A percentile compares a stretch with the other conserved stretches of the same genome.
Conservation (phyloP, 208 protist genomes). For the Trypanosoma congolense region DNA sequence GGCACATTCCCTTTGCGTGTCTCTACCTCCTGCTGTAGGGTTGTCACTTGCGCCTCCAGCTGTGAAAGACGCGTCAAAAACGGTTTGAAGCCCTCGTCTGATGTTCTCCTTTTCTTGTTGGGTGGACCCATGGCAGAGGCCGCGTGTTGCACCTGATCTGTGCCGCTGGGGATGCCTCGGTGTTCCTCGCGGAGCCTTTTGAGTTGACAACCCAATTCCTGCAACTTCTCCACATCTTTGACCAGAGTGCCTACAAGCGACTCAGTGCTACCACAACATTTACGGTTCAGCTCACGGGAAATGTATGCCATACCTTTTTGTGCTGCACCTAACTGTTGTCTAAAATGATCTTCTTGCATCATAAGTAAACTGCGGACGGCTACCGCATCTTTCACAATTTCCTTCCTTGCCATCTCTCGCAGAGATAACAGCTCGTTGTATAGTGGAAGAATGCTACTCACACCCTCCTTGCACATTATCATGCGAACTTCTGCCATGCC, state of each 20-base stretch:
- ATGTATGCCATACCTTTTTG: slow-evolving; percentile 6
- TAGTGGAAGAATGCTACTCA: slow-evolving; percentile 32
- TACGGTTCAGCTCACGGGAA: slow-evolving; percentile 4
- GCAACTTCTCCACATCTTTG: slow-evolving; percentile 18
- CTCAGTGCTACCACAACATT: slow-evolving; percentile 2
- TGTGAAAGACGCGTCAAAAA: slow-evolving; percentile 6
- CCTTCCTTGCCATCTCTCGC: slow-evolving; percentile 22
- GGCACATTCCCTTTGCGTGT: background rate
- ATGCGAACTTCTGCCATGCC: slow-evolving; percentile 33
- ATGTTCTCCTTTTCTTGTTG: slow-evolving; percentile 11
- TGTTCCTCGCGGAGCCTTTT: slow-evolving; percentile 14
- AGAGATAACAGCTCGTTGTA: slow-evolving; percentile 52
- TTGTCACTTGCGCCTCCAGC: slow-evolving; percentile 4
- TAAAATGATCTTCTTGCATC: slow-evolving; percentile 17
- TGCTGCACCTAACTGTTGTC: background rate
- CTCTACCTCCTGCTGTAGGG: slow-evolving; percentile 7
- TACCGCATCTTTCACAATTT: slow-evolving; percentile 8
- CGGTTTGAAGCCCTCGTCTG: background rate
- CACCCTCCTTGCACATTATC: slow-evolving; percentile 37
- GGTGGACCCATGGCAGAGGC: background rate
- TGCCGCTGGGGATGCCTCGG: background rate
- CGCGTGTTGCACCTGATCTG: background rate
- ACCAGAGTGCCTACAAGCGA: background rate
- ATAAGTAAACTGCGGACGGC: slow-evolving; percentile 18
- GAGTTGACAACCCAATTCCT: slow-evolving; percentile 11